Base-by-base conservation (phyloP, 768 basidiomycete species). In the Pleurotus djamor region DNA sequence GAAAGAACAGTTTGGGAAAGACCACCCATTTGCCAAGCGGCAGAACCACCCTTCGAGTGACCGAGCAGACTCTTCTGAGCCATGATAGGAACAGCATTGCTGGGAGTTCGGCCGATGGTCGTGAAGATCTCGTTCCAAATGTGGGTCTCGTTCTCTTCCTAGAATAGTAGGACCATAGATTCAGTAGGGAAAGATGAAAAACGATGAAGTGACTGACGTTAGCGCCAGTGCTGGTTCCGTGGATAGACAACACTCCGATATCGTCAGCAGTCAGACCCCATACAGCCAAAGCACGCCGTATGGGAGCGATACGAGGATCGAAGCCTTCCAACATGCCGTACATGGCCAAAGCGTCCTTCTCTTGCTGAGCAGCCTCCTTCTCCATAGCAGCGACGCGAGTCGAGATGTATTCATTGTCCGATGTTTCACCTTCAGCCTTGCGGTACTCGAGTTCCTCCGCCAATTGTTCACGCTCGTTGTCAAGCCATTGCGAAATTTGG, bases 21-120 rank as follows among this genome's bases (percentile, higher is more conserved):
- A 65, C 97, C 97, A 66, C 87, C 89, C 82, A 97, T 85, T 76
- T 95, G 93, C 96, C 95, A 98, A 1, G 95, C 92, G 57, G 96
- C 96, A n/a, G 97, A 93, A 61, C 96, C 97, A 72, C 97, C 97
- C 81, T 99, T 99, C 9, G 96, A 89, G 71, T 99, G 96, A 61
- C 97, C 97, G 34, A 96, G 89, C 52, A 99, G 81, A 72, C 91
- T 94, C 83, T 99, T 99, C 74, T 98, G 97, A 2, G 97, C 94
- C 73, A 98, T 90, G 68, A 97, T 87, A 4, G 97, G 97, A 49
- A 96, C 88, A n/a, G 96, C 95, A 72, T 98, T 98, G 57, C 97
- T 96, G 41, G 88, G 85, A 5, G 94, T 92, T 62, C 97, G 93
- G 43, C 86, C 85, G 63, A 98, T 88, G 45, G 85, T 83, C n/a